A percentile compares a stretch with the other conserved stretches of the same genome.
These are phyloP conservation scores for Chlorella sp. DNA, from an alignment of 139 green algal species.

Conservation along the genomic window DNA sequence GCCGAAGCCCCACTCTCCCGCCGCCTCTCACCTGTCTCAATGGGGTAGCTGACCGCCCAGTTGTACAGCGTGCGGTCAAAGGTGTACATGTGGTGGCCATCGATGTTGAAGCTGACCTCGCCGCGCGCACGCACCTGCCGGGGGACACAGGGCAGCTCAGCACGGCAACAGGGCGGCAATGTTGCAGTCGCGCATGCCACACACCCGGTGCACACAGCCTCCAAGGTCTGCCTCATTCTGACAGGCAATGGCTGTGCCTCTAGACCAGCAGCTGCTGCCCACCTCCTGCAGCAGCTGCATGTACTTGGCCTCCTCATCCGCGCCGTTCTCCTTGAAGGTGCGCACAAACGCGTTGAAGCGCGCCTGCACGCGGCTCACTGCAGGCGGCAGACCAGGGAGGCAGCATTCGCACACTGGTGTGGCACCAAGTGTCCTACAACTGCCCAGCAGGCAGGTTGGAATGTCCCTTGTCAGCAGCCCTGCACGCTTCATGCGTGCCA, in stretches of 20 bases:
- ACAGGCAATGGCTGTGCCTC: not conserved
- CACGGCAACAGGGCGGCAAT: no score
- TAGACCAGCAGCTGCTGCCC: not conserved
- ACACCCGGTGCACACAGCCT: no score
- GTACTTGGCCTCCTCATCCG: slow-evolving; percentile 54
- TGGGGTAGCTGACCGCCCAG: slow-evolving; percentile 84
- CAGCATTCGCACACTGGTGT: no score
- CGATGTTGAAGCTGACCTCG: slow-evolving; percentile 79
- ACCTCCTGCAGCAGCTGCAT: slow-evolving; percentile 54
- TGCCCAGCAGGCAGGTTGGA: no score
- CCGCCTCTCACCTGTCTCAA: slow-evolving; percentile 50
- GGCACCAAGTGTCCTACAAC: no score
- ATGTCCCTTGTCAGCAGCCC: no score
- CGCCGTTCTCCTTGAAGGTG: slow-evolving; percentile 53
- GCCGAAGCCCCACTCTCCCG: no score
- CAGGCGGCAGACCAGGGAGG: slow-evolving; percentile 19
- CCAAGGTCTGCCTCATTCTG: no score
- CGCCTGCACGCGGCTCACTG: slow-evolving; percentile 47
- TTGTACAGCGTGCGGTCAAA: slow-evolving; percentile 81
- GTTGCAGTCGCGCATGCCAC: no score
- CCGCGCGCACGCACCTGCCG: slow-evolving; percentile 42
- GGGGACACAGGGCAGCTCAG: not conserved
- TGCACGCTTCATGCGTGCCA: no score
- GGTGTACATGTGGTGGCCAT: slow-evolving; percentile 79
- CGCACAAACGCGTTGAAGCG: slow-evolving; percentile 78